Evolutionary conservation across 1,284 basidiomycete species (phyloP), one percentile per base, ranked within the genome.

Genomic region (Jaminaea rosea): DNA sequence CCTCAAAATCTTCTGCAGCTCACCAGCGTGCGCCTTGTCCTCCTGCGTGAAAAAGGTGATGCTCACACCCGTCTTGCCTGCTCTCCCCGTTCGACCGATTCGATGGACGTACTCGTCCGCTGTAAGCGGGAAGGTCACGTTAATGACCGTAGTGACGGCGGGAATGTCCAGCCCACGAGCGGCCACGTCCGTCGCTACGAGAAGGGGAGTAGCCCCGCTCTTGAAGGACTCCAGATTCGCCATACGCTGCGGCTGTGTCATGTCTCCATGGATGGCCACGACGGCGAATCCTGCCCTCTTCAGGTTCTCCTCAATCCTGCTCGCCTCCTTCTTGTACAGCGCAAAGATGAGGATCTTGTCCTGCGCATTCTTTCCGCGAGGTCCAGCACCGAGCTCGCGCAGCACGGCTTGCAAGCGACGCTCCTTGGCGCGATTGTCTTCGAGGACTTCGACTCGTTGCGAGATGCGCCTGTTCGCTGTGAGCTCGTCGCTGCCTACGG

Each of bases 171-270:
- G 78, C 17, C 93, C 94, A 58, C 93, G 82, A 23, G 93, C 92
- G 0, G 94, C 94, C 3, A 99, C 93, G 74, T 99, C 93, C 23
- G 93, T 98, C 3, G 94, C 94, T 26, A 99, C 93, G 54, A 98
- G 80, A 15, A 98, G 75, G 39, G 85, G 84, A 1, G 85, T 87
- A 52, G 79, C 80, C 4, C 90, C 93, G 24, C 80, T 82, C 76
- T 92, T 94, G 80, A 99, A 97, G 46, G 82, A 82, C 28, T 92
- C 86, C 24, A 99, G 79, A 7, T 88, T 86, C 45, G 87, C 84
- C 76, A 91, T 84, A 3, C 94, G 82, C 46, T 87, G 85, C 26
- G 79, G 79, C 76, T 99, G 94, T 19, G 84, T 82, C 81, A 97
- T 81, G 75, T 98, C 92, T 1, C 93, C 93, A 72, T 96, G 91